Base-by-base conservation (phyloP, 140 eudicot species). In the Oenanthe javanica region DNA sequence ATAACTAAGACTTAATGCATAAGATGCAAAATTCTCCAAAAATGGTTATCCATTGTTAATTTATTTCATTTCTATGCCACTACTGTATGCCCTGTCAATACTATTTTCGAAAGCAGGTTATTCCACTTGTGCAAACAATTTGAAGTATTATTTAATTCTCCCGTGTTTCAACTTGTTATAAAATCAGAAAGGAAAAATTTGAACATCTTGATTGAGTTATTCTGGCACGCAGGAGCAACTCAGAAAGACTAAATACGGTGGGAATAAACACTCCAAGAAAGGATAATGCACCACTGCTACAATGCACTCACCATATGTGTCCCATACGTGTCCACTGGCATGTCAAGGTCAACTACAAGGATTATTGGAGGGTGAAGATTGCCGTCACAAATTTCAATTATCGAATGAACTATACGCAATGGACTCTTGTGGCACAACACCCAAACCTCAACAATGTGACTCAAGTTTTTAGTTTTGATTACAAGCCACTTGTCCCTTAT, bases 271-370 rank as follows among this genome's bases (percentile, higher is more conserved):
- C 94, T 57, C 96, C 98, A 38, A 87, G 84, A 86, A 90, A 94
- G 82, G 96, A 94, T 82, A 89, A 90, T 16, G 83, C 84, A 9
- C 96, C 98, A 21, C 43, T 92, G 51, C 88, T 94, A 23, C 98
- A 94, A 77, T 94, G 98, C 91, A 94, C 98, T 11, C 96, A 86
- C 70, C 98, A 94, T 77, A 94, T 91, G 97, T 94, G 98, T 79
- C 98, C 98, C 1, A 85, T 94, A 27, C 89, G 98, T 1, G 97
- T 94, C 49, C 98, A 94, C 55, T 94, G 98, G 98, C 98, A 94
- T 74, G 89, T 94, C 15, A 94, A 94, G 88, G 80, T 90, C 74
- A 94, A 94, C 84, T 94, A 94, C 79, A 91, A 84, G 80, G 97
- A 94, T 19, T 94, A 94, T 79, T 94, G 98, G 98, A 91, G 98